Conservation (phyloP, 75 land plant genomes). For the Cupressus sempervirens region DNA sequence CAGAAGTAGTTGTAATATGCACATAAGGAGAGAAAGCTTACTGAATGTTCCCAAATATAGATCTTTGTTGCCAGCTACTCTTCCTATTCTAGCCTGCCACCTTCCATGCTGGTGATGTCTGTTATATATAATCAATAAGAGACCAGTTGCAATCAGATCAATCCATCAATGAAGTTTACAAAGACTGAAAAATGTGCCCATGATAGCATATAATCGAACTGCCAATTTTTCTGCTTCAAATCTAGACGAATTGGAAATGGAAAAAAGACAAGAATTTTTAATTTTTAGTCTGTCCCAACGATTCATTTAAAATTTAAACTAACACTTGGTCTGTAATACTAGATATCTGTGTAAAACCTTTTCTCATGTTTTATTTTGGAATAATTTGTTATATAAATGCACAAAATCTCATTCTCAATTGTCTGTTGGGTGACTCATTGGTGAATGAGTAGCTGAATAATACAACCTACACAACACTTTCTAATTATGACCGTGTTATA, state of each 20-base stretch:
- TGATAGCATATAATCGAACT: background rate
- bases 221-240: background rate
- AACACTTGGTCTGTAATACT: background rate
- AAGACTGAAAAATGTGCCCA: background rate
- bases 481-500: background rate
- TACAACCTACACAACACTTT: background rate
- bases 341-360: background rate
- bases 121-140: background rate
- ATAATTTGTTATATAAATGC: too few relatives aligned
- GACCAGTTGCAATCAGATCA: background rate
- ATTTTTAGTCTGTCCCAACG: background rate
- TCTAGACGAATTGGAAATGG: background rate
- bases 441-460: too few relatives aligned
- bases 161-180: background rate
- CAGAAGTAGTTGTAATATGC: background rate
- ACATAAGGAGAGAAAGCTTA: conserved; percentile 18
- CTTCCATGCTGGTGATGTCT: conserved; percentile 69
- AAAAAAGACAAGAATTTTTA: background rate
- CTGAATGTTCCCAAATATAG: conserved; percentile 62
- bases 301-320: background rate
- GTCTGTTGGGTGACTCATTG: too few relatives aligned
- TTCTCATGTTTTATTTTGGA: background rate
- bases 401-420: too few relatives aligned
- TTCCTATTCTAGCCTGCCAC: conserved; percentile 66
- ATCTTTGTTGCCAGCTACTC: conserved; percentile 69